Evolutionary conservation across 169 alveolate species (phyloP), one percentile per base, ranked within the genome.

Genomic region (Pseudocohnilembus persalinus): DNA sequence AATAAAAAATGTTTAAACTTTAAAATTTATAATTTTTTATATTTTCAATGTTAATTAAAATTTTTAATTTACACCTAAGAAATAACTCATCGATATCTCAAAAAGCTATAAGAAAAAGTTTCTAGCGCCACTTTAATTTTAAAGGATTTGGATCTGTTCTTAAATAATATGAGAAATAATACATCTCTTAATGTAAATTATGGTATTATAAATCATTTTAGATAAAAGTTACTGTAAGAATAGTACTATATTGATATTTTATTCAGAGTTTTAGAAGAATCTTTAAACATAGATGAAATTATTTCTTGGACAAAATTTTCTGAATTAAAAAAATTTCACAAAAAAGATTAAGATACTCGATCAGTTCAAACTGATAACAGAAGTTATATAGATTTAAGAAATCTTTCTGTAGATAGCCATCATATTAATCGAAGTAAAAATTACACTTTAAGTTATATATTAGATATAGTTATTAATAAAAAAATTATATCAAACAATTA

Each of bases 231-330:
- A 0, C 29, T 79, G 29, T 29, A 49, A 63, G 84, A 79, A 63
- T 30, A 79, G 20, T 79, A 79, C 63, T 79, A 35, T 63, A 79
- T 79, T 49, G 74, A 79, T 63, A 29, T 79, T 1, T 28, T 79
- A 25, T 34, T 79, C 26, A 79, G 49, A 31, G 49, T 79, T 63
- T 64, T 79, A 1, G 84, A 79, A 20, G 68, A 49, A 49, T 11
- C 26, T 20, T 49, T 49, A 49, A 20, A 11, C 26, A 20, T 4
- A 20, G 68, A 49, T 4, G 68, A 49, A 49, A 49, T 49, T 49
- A 11, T 49, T 20, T 20, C 4, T 4, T 49, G 68, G 68, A 49
- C 68, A 49, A 49, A 4, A 11, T 11, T 11, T 49, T 49, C 4
- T 49, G 68, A 49, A 49, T 4, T 11, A 49, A 49, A 11, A 11